Evolutionary conservation across 345 rosid species (phyloP).

Genomic region (Ceriops decandra): DNA sequence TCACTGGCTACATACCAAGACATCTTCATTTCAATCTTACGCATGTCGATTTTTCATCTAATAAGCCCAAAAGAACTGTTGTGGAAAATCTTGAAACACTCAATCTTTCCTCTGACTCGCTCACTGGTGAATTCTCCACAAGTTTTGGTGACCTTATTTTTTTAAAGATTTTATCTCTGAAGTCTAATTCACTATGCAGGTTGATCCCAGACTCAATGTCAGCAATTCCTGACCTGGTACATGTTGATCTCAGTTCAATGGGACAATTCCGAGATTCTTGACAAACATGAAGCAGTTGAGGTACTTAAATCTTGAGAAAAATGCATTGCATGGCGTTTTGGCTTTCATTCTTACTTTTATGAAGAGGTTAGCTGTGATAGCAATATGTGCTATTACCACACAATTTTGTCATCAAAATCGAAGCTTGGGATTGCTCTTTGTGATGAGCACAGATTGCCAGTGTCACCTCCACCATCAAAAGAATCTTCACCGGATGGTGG

Average conservation of each 20-base stretch:
- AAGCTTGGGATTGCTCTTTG: slow-evolving; percentile 80
- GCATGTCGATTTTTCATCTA: not conserved
- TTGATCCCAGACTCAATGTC: too few species aligned
- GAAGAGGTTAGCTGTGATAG: slow-evolving; percentile 30
- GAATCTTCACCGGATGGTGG: slow-evolving; percentile 30
- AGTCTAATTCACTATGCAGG: too few species aligned
- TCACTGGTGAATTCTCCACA: too few species aligned
- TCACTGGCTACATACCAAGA: slow-evolving; percentile 53
- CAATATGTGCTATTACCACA: too few species aligned
- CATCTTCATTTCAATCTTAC: slow-evolving; percentile 51
- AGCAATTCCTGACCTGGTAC: slow-evolving; percentile 10
- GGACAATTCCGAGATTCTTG: slow-evolving; percentile 30
- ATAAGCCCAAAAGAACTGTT: slow-evolving; percentile 30
- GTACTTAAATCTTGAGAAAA: too few species aligned
- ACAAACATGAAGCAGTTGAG: too few species aligned
- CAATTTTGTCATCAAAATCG: slow-evolving; percentile 38
- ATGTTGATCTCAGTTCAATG: too few species aligned
- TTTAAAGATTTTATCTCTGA: too few species aligned
- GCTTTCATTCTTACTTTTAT: slow-evolving; percentile 26
- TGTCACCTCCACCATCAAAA: slow-evolving; percentile 78
- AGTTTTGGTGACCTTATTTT: too few species aligned
- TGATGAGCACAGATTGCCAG: slow-evolving; percentile 82
- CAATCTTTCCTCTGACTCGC: too few species aligned
- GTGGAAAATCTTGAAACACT: too few species aligned
- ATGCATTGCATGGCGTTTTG: too few species aligned